phyloP scores from a whole-genome alignment of 768 basidiomycete species.

The Trametes cubensis region DNA sequence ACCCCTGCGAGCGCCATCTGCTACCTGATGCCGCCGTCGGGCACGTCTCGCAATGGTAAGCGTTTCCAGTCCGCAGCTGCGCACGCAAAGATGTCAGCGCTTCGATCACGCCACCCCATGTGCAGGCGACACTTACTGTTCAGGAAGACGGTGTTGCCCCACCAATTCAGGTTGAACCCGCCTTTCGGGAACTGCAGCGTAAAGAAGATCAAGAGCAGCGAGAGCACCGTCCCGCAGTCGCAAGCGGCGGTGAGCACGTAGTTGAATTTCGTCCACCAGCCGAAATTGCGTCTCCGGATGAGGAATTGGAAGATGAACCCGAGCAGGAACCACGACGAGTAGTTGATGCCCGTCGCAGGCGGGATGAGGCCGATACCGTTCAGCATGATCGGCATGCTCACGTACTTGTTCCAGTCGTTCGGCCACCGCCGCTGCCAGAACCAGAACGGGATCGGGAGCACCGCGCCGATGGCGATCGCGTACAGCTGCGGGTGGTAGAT shows the following conservation, averaged over 20 bases:
- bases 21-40: constrained; percentile 20
- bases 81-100: too few relatives aligned
- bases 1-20: too few relatives aligned
- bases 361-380: constrained; percentile 83
- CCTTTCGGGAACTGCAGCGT: constrained; percentile 69
- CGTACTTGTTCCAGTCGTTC: constrained; percentile 74
- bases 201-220: constrained; percentile 78
- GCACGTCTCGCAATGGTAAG: constrained; percentile 13
- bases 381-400: constrained; percentile 84
- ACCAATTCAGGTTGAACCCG: constrained; percentile 62
- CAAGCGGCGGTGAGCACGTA: constrained; percentile 83
- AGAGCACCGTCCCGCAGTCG: constrained; percentile 72
- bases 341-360: constrained; percentile 95
- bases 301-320: constrained; percentile 90
- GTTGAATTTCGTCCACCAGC: constrained; percentile 95
- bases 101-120: too few relatives aligned
- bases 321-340: constrained; percentile 84
- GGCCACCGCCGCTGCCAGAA: constrained; percentile 80
- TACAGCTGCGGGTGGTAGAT: constrained; percentile 81
- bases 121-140: constrained; percentile 49
- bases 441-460: constrained; percentile 89
- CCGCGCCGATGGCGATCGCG: constrained; percentile 74
- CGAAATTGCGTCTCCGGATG: constrained; percentile 71
- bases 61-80: constrained; percentile 19
- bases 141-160: constrained; percentile 69